Base-by-base conservation (phyloP, 306 rosid species). In the Macrotyloma uniflorum region DNA sequence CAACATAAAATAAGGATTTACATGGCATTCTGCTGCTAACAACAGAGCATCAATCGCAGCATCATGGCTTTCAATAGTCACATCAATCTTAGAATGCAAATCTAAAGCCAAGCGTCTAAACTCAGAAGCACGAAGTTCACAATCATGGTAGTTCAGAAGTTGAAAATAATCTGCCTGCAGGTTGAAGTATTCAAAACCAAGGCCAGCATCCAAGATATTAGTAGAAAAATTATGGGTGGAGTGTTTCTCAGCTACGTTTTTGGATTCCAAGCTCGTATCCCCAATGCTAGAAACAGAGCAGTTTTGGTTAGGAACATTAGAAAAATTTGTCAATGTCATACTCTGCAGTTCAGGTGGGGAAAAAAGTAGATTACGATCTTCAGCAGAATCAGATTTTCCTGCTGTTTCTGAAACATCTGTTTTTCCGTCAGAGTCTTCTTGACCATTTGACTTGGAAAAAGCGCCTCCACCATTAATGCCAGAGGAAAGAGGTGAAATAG, bases 41-140 rank as follows among this genome's bases (percentile, higher is more conserved):
- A 94, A 88, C 87, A 94, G 82, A 81, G 98, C 96, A 89, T 91
- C 97, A 77, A 94, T 82, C 50, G 96, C 94, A 78, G 97, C 97
- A 83, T 94, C 93, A 80, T 91, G 98, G 84, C 96, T 87, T 88
- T 91, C 98, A 82, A 76, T 79, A 40, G 88, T 82, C 77, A 89
- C 57, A 28, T 90, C 91, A 67, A 74, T 87, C 72, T 87, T 93
- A 69, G 96, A 89, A 81, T 90, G 96, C 61, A 91, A 87, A 83
- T 94, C 98, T 70, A 84, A 79, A 72, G 98, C 97, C 87, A 94
- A 77, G 49, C 86, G 91, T 55, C 76, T 91, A 83, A 94, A 94
- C 86, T 91, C 96, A 77, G 97, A 91, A 76, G 98, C 97, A 67
- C 89, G 93, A 59, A 81, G 86, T 78, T 90, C 93, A 77, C 90